phyloP scores from a whole-genome alignment of 805 yeast genomes.

The Candida cerambycidarum region DNA sequence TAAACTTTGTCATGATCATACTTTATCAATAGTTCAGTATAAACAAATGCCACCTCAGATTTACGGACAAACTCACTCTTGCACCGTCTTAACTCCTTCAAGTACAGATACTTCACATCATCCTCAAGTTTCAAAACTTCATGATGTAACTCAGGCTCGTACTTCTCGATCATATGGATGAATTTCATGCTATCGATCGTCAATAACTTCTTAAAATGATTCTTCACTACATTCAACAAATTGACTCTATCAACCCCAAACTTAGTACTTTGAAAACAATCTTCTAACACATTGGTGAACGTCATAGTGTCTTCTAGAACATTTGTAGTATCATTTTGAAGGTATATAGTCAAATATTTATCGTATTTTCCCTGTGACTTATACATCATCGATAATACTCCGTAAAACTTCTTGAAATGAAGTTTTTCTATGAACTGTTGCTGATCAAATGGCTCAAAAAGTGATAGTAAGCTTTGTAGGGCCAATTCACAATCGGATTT shows the following conservation, averaged over 20 bases:
- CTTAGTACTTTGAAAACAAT: slow-evolving; percentile 18
- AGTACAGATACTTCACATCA: slow-evolving; percentile 29
- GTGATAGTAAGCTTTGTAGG: slow-evolving; percentile 66
- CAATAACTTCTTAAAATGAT: slow-evolving; percentile 24
- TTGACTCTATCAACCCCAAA: slow-evolving; percentile 23
- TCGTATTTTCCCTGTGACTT: slow-evolving; percentile 48
- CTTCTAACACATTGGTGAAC: slow-evolving; percentile 27
- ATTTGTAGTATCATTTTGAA: slow-evolving; percentile 8
- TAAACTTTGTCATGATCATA: slow-evolving; percentile 14
- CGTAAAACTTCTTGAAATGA: slow-evolving; percentile 53
- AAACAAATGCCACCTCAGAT: slow-evolving; percentile 15
- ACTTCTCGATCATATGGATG: slow-evolving; percentile 33
- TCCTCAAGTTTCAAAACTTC: slow-evolving; percentile 32
- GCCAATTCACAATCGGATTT: slow-evolving; percentile 73
- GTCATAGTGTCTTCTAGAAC: slow-evolving; percentile 13
- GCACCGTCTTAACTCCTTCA: not conserved
- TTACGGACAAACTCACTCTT: not conserved
- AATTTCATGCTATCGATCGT: slow-evolving; percentile 32
- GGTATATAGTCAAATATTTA: slow-evolving; percentile 15
- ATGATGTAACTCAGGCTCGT: slow-evolving; percentile 40
- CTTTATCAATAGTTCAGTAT: slow-evolving; percentile 24
- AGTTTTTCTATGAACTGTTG: slow-evolving; percentile 50
- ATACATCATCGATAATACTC: slow-evolving; percentile 60
- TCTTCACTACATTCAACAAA: slow-evolving; percentile 22
- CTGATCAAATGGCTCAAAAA: slow-evolving; percentile 59